These are phyloP conservation scores for Daldinia caldariorum DNA, from an alignment of 495 filamentous ascomycete species.

Conservation along the genomic window DNA sequence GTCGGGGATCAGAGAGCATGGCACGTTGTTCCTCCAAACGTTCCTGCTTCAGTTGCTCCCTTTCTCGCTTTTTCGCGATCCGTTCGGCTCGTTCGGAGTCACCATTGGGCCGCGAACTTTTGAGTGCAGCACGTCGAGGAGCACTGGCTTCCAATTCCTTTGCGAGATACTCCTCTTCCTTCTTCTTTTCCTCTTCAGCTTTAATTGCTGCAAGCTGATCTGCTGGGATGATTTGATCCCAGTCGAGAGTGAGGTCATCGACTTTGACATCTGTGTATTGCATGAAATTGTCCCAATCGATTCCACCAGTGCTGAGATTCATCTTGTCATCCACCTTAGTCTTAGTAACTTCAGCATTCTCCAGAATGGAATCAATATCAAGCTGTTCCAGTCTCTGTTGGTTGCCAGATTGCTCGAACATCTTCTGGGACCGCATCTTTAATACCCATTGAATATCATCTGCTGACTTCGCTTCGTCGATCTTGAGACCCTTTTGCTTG, in stretches of 20 bases:
- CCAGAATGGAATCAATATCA: slow-evolving; percentile 97
- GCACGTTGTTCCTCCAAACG: slow-evolving; percentile 68
- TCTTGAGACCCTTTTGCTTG: slow-evolving; percentile 62
- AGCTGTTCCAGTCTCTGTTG: slow-evolving; percentile 96
- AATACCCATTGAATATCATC: slow-evolving; percentile 94
- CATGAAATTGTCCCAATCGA: slow-evolving; percentile 95
- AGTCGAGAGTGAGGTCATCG: slow-evolving; percentile 79
- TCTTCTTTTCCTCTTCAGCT: slow-evolving; percentile 83
- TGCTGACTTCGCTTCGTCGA: slow-evolving; percentile 80
- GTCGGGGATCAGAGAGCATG: slow-evolving; percentile 77
- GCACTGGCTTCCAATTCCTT: slow-evolving; percentile 85
- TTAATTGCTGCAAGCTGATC: slow-evolving; percentile 89
- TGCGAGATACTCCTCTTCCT: slow-evolving; percentile 82
- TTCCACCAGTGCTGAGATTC: slow-evolving; percentile 72
- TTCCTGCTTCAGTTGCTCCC: slow-evolving; percentile 72
- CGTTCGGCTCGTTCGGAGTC: slow-evolving; percentile 83
- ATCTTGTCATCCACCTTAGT: slow-evolving; percentile 80
- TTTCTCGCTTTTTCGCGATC: slow-evolving; percentile 89
- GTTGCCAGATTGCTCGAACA: slow-evolving; percentile 97
- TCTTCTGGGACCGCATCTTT: slow-evolving; percentile 91
- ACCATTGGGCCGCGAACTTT: slow-evolving; percentile 66
- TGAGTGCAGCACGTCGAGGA: slow-evolving; percentile 76
- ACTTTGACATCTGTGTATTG: slow-evolving; percentile 95
- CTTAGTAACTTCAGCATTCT: slow-evolving; percentile 93
- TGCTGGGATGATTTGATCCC: slow-evolving; percentile 98